Evolutionary conservation across 1,139 yeast species (phyloP), one percentile per base, ranked within the genome.

Genomic region (Pneumocystis jirovecii): DNA sequence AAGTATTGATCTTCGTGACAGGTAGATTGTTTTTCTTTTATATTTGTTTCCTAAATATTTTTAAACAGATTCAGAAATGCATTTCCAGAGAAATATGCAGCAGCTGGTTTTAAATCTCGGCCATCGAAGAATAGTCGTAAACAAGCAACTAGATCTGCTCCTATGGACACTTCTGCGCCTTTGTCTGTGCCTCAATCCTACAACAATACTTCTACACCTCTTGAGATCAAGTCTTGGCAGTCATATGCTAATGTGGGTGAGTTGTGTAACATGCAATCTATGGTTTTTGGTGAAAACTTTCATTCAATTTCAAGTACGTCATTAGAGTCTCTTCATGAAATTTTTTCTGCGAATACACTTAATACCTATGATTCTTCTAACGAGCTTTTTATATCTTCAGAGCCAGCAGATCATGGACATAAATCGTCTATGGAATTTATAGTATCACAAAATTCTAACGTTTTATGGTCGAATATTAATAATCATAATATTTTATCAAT

Each of bases 1-100:
- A 50, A 74, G 78, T 39, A 78, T 80, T 1, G 81, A 78, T 66
- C 72, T 78, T 57, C 73, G 81, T n/a, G 81, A 78, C 68, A 71
- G 69, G 64, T 65, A 60, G 10, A 64, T 10, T 17, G 5, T 60
- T 19, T 7, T 39, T 12, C 8, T 12, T n/a, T 19, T 10, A 12
- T 34, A 35, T n/a, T 63, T 63, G 29, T 59, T 25, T 15, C 45
- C 17, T 37, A 2, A 37, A 2, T 40, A 6, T 17, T 40, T 40
- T 40, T 17, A 34, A 40, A 31, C 25, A 64, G 80, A 42, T 78
- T 78, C 72, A 71, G 81, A 61, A 78, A 77, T 68, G 80, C 81
- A 8, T 78, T 77, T 71, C 81, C 81, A 10, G 79, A 76, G 29
- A 71, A 75, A 35, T 78, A 78, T 68, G 74, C 77, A 19, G 78